phyloP scores from a whole-genome alignment of 2,329 filamentous ascomycete species.

The Pseudogymnoascus destructans region DNA sequence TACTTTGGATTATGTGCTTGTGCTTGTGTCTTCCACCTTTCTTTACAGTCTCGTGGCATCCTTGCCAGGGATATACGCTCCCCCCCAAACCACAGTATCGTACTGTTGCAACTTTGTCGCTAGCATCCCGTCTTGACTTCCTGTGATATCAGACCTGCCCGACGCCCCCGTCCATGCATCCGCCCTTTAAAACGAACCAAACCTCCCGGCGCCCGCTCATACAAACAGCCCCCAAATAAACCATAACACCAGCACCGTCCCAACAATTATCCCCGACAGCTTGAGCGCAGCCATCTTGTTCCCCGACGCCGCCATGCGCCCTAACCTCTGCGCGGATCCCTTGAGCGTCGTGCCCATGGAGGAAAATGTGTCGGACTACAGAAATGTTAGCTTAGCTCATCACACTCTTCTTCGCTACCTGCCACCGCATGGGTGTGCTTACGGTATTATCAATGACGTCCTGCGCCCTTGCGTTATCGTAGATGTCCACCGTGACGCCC shows the following conservation, averaged over 20 bases:
- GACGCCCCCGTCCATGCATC: not conserved
- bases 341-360: slow-evolving; percentile 72
- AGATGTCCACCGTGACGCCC: slow-evolving; percentile 92
- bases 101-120: not conserved
- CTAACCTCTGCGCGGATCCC: slow-evolving; percentile 68
- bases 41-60: not conserved
- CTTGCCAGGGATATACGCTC: not conserved
- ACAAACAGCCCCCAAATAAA: slow-evolving; percentile 31
- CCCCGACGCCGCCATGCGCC: slow-evolving; percentile 79
- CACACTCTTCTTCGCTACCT: not conserved
- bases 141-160: slow-evolving; percentile 7
- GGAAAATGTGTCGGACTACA: slow-evolving; percentile 77
- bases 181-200: not conserved
- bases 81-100: not conserved
- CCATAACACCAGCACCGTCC: slow-evolving; percentile 59
- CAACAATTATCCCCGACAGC: slow-evolving; percentile 71
- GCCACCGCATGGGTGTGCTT: slow-evolving; percentile 25
- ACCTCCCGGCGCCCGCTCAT: slow-evolving; percentile 9
- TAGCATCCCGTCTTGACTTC: not conserved
- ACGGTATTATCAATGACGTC: slow-evolving; percentile 80
- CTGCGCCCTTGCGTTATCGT: slow-evolving; percentile 85
- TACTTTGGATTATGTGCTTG: not conserved
- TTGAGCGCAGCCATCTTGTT: slow-evolving; percentile 89
- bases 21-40: not conserved
- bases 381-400: slow-evolving; percentile 11